phyloP scores from a whole-genome alignment of 768 basidiomycete genomes.

The Chalciporus chontae region DNA sequence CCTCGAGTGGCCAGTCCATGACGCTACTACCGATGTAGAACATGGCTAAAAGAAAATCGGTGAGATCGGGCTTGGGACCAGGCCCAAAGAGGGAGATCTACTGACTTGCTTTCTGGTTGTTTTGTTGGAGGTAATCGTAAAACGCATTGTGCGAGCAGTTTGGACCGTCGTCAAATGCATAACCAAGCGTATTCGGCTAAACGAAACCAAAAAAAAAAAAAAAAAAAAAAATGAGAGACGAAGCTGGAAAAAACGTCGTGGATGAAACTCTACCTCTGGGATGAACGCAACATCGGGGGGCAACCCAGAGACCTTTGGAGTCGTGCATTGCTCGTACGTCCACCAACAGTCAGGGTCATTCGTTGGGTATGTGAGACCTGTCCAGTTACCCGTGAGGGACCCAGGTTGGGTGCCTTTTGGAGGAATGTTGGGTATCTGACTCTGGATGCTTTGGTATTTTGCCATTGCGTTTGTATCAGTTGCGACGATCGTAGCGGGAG shows the following conservation, averaged over 20 bases:
- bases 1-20: constrained; percentile 52
- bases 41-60: constrained; percentile 41
- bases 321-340: constrained; percentile 38
- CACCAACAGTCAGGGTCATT: constrained; percentile 51
- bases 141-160: constrained; percentile 64
- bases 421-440: constrained; percentile 44
- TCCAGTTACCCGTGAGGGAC: constrained; percentile 30
- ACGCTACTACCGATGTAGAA: constrained; percentile 61
- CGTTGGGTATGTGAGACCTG: constrained; percentile 33
- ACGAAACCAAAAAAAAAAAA: neutral
- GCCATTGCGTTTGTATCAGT: constrained; percentile 40
- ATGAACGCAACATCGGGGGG: constrained; percentile 40
- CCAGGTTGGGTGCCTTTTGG: constrained; percentile 33
- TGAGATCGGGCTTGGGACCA: neutral
- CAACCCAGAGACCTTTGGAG: constrained; percentile 44
- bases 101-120: constrained; percentile 56
- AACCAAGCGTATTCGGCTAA: constrained; percentile 51
- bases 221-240: neutral
- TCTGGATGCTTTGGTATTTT: constrained; percentile 42
- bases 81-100: neutral
- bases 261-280: constrained; percentile 38
- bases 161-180: constrained; percentile 63
- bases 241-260: constrained; percentile 4
- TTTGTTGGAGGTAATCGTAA: constrained; percentile 47
- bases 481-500: constrained; percentile 39